Conservation (phyloP, 2,329 filamentous ascomycete species). For the Colletotrichum kahawae region DNA sequence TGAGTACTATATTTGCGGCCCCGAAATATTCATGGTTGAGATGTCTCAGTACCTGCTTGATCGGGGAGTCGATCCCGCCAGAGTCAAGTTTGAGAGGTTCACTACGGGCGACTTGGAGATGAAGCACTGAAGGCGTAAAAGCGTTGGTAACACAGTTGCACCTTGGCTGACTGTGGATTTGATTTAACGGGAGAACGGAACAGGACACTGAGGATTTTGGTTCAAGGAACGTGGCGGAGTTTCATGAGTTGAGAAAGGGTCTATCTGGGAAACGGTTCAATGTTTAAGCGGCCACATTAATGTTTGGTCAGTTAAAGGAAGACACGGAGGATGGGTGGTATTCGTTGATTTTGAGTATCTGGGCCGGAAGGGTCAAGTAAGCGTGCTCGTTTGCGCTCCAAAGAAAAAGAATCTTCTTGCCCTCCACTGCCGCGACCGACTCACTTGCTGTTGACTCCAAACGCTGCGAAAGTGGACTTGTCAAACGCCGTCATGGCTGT, state of each 20-base stretch:
- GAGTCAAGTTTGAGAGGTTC: constrained; percentile 53
- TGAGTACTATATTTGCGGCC: constrained; percentile 61
- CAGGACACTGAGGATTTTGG: background rate
- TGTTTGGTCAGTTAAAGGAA: background rate
- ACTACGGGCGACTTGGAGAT: constrained; percentile 48
- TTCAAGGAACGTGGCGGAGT: background rate
- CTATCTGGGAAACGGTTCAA: background rate
- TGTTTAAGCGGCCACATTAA: background rate
- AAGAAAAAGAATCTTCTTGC: background rate
- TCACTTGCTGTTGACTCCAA: background rate
- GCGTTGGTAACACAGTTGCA: background rate
- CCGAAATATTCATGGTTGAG: constrained; percentile 60
- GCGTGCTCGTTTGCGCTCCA: background rate
- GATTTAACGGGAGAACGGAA: background rate
- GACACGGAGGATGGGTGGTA: background rate
- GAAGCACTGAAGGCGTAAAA: background rate
- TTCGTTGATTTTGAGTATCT: background rate
- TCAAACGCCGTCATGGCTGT: background rate
- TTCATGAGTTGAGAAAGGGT: background rate
- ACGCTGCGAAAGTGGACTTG: background rate
- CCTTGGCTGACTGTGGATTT: background rate
- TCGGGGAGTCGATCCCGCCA: constrained; percentile 40
- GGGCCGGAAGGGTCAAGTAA: background rate
- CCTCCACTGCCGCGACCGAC: background rate
- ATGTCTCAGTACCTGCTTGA: constrained; percentile 47